Evolutionary conservation across 108 stramenopile genomes (phyloP).

Genomic region (Nitzschia sp.): DNA sequence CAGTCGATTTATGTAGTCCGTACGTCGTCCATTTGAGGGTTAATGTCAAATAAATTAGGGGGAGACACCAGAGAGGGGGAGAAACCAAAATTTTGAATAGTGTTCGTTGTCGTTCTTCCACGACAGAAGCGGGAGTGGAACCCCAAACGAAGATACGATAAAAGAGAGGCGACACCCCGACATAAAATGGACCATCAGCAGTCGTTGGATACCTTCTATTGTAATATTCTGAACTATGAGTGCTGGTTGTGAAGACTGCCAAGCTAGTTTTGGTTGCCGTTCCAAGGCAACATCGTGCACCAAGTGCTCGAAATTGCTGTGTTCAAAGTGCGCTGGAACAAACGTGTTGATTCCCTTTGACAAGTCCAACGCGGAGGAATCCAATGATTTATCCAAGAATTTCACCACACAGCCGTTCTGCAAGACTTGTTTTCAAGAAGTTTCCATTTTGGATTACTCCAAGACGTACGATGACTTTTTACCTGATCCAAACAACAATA

Average conservation of each 20-base stretch:
- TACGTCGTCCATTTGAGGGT: too few relatives aligned
- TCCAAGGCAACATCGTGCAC: not conserved
- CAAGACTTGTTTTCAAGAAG: constrained; percentile 45
- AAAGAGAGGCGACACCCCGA: too few relatives aligned
- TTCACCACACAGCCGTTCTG: constrained; percentile 37
- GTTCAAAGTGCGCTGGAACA: constrained; percentile 11
- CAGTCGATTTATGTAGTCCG: too few relatives aligned
- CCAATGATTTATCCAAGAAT: constrained; percentile 17
- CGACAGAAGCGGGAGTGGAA: too few relatives aligned
- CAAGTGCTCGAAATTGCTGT: constrained; percentile 4
- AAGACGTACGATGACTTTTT: constrained; percentile 42
- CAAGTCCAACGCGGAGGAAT: not conserved
- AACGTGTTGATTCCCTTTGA: constrained; percentile 12
- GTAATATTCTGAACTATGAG: too few relatives aligned
- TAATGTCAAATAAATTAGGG: too few relatives aligned
- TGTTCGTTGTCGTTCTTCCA: too few relatives aligned
- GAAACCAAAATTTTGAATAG: too few relatives aligned
- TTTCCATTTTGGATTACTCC: constrained; percentile 47
- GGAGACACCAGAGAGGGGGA: too few relatives aligned
- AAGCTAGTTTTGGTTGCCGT: not conserved
- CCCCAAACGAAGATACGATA: too few relatives aligned
- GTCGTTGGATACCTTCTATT: too few relatives aligned
- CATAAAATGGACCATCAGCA: too few relatives aligned
- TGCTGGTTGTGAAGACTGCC: constrained; percentile 11
- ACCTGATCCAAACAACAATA: constrained; percentile 3